Evolutionary conservation across 805 yeast genomes (phyloP).

Genomic region (Pichia eremophila): DNA sequence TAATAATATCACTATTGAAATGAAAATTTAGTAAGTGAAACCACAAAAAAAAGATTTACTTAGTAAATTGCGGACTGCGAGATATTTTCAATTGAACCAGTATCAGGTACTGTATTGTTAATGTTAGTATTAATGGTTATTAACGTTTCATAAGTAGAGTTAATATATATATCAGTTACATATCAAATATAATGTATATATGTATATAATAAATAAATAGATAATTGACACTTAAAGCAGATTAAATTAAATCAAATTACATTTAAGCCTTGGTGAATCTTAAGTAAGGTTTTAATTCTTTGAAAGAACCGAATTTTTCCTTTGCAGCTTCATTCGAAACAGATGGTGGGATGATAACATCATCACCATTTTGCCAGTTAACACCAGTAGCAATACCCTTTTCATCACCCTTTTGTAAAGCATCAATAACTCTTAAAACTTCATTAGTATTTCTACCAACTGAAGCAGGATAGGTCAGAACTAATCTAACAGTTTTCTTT

Average conservation of each 20-base stretch:
- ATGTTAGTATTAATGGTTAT: no score
- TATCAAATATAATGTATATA: neutral
- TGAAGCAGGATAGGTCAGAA: slow-evolving; percentile 85
- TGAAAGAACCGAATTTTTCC: slow-evolving; percentile 78
- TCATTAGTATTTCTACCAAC: slow-evolving; percentile 92
- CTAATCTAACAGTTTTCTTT: slow-evolving; percentile 75
- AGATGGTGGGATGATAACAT: slow-evolving; percentile 85
- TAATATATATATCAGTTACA: neutral
- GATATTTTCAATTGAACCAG: no score
- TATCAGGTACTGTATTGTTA: no score
- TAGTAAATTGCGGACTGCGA: no score
- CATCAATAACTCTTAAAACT: slow-evolving; percentile 83
- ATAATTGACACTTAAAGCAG: no score
- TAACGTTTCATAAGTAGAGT: no score
- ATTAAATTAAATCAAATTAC: no score
- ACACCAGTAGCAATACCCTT: slow-evolving; percentile 84
- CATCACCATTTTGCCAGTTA: slow-evolving; percentile 84
- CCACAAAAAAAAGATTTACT: no score
- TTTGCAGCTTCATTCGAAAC: slow-evolving; percentile 72
- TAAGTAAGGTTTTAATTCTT: slow-evolving; percentile 82
- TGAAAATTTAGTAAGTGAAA: no score
- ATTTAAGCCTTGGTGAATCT: slow-evolving; percentile 42
- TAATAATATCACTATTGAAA: no score
- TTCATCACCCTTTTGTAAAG: slow-evolving; percentile 77
- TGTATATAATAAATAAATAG: neutral